A percentile compares a stretch with the other conserved stretches of the same genome.
Evolutionary conservation across 306 rosid species (phyloP).

Genomic region (Sphenostylis stenocarpa): DNA sequence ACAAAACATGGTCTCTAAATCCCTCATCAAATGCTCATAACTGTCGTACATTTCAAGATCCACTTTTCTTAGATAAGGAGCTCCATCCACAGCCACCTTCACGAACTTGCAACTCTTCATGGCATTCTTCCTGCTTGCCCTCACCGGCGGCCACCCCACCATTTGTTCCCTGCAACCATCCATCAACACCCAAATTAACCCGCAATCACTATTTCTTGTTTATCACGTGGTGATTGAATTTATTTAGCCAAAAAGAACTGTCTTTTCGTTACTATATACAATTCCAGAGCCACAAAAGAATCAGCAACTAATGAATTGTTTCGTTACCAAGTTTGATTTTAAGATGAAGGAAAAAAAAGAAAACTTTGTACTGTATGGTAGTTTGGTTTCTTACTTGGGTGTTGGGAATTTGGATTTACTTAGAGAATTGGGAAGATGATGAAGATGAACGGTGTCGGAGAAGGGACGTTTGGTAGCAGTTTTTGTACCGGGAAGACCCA

Average conservation of each 20-base stretch:
- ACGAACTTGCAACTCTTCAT: constrained; percentile 51
- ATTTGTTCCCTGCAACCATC: constrained; percentile 41
- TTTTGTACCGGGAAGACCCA: constrained; percentile 57
- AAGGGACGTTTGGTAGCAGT: constrained; percentile 53
- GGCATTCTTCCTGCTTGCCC: constrained; percentile 51
- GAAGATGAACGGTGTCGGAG: constrained; percentile 47
- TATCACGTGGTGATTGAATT: not conserved
- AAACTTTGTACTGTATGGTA: not conserved
- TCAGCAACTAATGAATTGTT: not conserved
- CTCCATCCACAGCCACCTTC: constrained; percentile 77
- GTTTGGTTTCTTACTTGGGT: constrained; percentile 46
- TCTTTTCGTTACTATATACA: too few relatives aligned
- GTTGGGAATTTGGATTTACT: constrained; percentile 29
- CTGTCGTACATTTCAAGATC: constrained; percentile 55
- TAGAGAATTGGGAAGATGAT: constrained; percentile 35
- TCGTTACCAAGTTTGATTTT: too few relatives aligned
- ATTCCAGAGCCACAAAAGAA: not conserved
- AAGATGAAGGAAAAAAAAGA: too few relatives aligned
- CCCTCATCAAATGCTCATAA: constrained; percentile 51
- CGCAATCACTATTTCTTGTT: not conserved
- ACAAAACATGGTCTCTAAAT: constrained; percentile 53
- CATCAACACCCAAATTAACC: not conserved
- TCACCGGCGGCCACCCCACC: constrained; percentile 81
- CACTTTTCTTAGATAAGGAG: constrained; percentile 66
- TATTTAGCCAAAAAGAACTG: too few relatives aligned